A percentile compares a stretch with the other conserved stretches of the same genome.
Evolutionary conservation across 108 stramenopile genomes (phyloP).

Genomic region (Cyclotella cryptica): DNA sequence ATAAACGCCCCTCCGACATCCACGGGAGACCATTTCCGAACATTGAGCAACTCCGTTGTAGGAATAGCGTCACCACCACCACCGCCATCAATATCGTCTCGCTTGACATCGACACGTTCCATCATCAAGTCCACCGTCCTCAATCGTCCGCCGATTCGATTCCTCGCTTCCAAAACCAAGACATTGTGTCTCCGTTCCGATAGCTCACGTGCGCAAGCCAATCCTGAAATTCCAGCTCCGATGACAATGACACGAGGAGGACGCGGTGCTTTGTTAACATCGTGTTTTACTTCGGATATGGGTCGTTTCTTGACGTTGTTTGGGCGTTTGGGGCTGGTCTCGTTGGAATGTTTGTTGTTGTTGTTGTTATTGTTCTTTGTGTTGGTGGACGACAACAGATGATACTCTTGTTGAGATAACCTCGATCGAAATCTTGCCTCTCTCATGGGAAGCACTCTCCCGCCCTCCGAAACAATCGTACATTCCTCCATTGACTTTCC

Average conservation of each 20-base stretch:
- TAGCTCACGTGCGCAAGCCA: constrained; percentile 82
- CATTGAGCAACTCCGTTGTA: constrained; percentile 18
- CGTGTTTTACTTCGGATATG: background rate
- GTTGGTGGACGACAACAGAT: no score
- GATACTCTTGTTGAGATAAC: background rate
- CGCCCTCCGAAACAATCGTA: background rate
- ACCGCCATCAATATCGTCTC: background rate
- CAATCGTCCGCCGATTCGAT: constrained; percentile 74
- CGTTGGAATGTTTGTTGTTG: no score
- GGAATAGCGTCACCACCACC: background rate
- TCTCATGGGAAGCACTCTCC: background rate
- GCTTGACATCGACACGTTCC: constrained; percentile 19
- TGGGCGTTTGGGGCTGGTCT: no score
- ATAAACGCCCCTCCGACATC: constrained; percentile 89
- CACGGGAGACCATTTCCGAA: constrained; percentile 45
- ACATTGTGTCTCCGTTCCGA: constrained; percentile 77
- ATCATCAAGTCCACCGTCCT: constrained; percentile 52
- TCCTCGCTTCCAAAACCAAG: constrained; percentile 76
- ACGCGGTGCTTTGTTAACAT: constrained; percentile 25
- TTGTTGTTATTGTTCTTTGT: no score
- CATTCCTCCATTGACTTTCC: background rate
- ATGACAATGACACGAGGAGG: constrained; percentile 73
- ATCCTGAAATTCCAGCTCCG: constrained; percentile 77
- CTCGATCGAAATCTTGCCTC: background rate
- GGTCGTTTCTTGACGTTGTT: background rate